These are phyloP conservation scores for Parathielavia hyrcaniae DNA, from an alignment of 495 filamentous ascomycete species.

Conservation along the genomic window DNA sequence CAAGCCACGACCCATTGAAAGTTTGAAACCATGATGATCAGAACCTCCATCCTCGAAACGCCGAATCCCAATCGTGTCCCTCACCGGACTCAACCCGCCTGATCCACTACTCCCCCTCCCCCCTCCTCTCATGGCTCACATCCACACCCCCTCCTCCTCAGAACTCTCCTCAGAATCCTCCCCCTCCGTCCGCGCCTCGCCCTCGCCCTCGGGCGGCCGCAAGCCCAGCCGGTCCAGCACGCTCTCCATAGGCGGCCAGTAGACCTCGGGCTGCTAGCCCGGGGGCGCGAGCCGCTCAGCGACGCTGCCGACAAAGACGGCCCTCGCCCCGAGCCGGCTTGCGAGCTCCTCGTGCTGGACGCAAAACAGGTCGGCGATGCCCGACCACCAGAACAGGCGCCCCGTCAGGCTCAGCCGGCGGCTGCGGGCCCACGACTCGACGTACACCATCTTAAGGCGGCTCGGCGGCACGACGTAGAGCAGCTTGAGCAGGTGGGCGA, in stretches of 20 bases:
- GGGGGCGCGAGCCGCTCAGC: slow-evolving; percentile 8
- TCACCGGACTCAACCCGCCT: neutral
- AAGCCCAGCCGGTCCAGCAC: slow-evolving; percentile 3
- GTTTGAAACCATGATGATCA: neutral
- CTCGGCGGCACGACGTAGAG: slow-evolving; percentile 39
- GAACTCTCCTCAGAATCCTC: neutral
- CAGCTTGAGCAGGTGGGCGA: slow-evolving; percentile 61
- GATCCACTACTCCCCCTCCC: neutral
- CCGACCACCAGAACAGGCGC: slow-evolving; percentile 49
- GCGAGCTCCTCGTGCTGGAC: slow-evolving; percentile 36
- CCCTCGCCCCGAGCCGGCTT: neutral
- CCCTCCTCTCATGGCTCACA: too few species aligned
- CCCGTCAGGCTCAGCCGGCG: slow-evolving; percentile 74
- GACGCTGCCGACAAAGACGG: slow-evolving; percentile 13
- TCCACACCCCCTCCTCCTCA: neutral
- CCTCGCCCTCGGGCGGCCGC: neutral
- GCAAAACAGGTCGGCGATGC: slow-evolving; percentile 41
- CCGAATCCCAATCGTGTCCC: neutral
- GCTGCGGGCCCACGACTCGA: slow-evolving; percentile 88
- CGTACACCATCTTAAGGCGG: slow-evolving; percentile 61
- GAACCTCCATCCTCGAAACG: neutral
- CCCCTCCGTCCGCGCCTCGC: neutral
- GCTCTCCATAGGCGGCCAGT: neutral
- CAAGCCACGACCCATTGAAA: neutral
- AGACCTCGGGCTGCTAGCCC: slow-evolving; percentile 4